A percentile compares a stretch with the other conserved stretches of the same genome.
Evolutionary conservation across 257 asterid genomes (phyloP).

Genomic region (Henckelia pumila): DNA sequence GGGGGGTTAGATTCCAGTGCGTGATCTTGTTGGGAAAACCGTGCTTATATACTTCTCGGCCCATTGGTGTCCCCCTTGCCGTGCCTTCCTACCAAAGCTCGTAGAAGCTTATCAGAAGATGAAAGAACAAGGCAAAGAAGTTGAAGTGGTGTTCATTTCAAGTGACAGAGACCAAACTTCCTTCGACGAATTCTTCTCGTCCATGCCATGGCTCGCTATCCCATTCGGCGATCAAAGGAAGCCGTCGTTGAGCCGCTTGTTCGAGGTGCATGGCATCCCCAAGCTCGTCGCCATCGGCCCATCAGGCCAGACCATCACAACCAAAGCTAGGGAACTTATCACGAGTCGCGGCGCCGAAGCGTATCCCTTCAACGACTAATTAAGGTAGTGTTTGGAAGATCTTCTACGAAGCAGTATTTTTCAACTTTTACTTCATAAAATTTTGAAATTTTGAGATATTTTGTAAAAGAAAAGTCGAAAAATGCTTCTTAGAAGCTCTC

Average conservation of each 20-base stretch:
- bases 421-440: no score
- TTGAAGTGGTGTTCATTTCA: slow-evolving; percentile 72
- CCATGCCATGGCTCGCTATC: slow-evolving; percentile 84
- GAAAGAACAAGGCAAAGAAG: slow-evolving; percentile 37
- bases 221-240: slow-evolving; percentile 64
- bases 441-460: no score
- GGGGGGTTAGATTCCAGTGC: slow-evolving; percentile 66
- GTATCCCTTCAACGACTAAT: slow-evolving; percentile 68
- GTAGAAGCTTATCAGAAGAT: slow-evolving; percentile 47
- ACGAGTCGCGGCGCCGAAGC: slow-evolving; percentile 60
- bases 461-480: no score
- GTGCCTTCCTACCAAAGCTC: slow-evolving; percentile 70
- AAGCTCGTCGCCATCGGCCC: slow-evolving; percentile 69
- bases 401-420: no score
- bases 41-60: slow-evolving; percentile 76
- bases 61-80: slow-evolving; percentile 88
- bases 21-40: slow-evolving; percentile 66
- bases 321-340: slow-evolving; percentile 53
- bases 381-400: no score
- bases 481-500: no score
- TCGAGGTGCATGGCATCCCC: slow-evolving; percentile 80
- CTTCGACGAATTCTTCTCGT: slow-evolving; percentile 59
- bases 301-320: slow-evolving; percentile 60
- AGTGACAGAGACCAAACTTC: slow-evolving; percentile 65
- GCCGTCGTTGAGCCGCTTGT: slow-evolving; percentile 38